A percentile compares a stretch with the other conserved stretches of the same genome.
Conservation (phyloP, 1,139 yeast genomes). For the Taphrina deformans region DNA sequence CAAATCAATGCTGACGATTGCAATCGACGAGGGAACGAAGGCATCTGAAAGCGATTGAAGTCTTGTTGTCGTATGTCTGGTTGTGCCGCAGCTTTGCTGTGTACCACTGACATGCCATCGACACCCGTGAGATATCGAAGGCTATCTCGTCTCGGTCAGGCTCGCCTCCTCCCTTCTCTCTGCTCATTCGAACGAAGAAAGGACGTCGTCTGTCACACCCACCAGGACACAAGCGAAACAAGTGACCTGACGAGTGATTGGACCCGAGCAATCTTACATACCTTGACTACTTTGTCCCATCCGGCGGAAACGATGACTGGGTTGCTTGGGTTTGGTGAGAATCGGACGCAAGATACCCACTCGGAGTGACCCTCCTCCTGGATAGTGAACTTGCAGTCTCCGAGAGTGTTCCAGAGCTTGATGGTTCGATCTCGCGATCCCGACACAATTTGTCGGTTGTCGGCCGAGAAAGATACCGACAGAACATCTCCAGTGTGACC, state of each 20-base stretch:
- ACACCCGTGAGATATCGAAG: background rate
- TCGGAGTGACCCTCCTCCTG: slow-evolving; percentile 80
- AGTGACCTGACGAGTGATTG: slow-evolving; percentile 4
- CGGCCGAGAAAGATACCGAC: slow-evolving; percentile 94
- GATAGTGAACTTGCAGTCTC: slow-evolving; percentile 96
- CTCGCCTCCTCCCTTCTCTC: slow-evolving; percentile 34
- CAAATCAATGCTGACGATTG: background rate
- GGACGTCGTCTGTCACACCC: slow-evolving; percentile 31
- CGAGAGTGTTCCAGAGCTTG: slow-evolving; percentile 99
- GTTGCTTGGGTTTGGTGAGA: slow-evolving; percentile 69
- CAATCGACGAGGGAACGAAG: slow-evolving; percentile 11
- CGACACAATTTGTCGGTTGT: slow-evolving; percentile 97
- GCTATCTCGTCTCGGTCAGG: slow-evolving; percentile 32
- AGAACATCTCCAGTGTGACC: slow-evolving; percentile 98
- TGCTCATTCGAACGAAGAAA: slow-evolving; percentile 18
- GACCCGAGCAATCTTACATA: slow-evolving; percentile 56
- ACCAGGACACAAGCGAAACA: background rate
- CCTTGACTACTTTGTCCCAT: slow-evolving; percentile 99
- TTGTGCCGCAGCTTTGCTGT: slow-evolving; percentile 1
- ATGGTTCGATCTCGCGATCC: slow-evolving; percentile 99
- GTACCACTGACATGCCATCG: background rate
- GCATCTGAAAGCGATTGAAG: background rate
- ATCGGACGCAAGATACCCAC: slow-evolving; percentile 99
- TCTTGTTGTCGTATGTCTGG: background rate
- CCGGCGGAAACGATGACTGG: slow-evolving; percentile 92